These are phyloP conservation scores for Nannochloropsis gaditana DNA, from an alignment of 108 stramenopile genomes.

Conservation along the genomic window DNA sequence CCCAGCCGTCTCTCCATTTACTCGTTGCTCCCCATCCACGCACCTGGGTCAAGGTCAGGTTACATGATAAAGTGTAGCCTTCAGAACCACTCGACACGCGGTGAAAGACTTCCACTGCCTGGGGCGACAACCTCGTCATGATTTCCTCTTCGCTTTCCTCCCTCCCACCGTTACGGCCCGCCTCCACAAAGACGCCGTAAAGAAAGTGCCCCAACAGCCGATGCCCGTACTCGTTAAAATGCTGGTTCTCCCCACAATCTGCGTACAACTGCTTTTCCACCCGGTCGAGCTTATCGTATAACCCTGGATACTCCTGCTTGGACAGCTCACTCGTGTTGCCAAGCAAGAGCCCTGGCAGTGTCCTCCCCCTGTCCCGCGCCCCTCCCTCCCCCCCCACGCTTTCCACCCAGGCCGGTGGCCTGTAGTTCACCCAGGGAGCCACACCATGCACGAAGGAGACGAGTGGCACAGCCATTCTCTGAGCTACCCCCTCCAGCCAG, in stretches of 20 bases:
- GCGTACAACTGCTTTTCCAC: constrained; percentile 5
- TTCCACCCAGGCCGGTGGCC: not conserved
- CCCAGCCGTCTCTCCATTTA: not conserved
- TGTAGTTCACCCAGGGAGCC: not conserved
- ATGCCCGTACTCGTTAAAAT: constrained; percentile 7
- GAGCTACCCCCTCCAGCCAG: not conserved
- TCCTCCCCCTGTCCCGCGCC: not conserved
- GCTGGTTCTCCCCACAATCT: constrained; percentile 15
- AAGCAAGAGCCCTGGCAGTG: not conserved
- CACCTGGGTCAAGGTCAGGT: not conserved
- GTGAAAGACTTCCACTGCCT: not conserved
- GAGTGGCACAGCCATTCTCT: not conserved
- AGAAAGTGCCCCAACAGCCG: not conserved
- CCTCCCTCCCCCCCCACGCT: not conserved
- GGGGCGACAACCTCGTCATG: not conserved
- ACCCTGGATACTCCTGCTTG: not conserved
- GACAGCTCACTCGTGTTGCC: not conserved
- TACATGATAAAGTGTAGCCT: not conserved
- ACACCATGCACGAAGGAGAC: not conserved
- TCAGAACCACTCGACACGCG: not conserved
- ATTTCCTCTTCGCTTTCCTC: not conserved
- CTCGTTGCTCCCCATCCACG: not conserved
- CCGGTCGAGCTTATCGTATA: not conserved
- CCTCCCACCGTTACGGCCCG: not conserved
- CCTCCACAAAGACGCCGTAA: not conserved